phyloP scores from a whole-genome alignment of 108 stramenopile genomes.

The Conticribra guillardii region DNA sequence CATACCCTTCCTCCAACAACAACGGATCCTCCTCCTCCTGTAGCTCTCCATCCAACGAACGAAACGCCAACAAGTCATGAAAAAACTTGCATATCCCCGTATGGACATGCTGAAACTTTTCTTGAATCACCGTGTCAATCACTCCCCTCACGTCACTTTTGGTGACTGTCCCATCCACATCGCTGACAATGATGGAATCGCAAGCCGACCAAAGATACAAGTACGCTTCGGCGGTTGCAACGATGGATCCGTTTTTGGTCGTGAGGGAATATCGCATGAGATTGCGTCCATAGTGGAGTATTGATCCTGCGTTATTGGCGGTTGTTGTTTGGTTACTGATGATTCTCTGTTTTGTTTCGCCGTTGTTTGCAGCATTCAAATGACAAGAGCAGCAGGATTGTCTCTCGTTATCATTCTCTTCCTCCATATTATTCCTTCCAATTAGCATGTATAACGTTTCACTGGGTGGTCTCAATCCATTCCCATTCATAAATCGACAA shows the following conservation, averaged over 20 bases:
- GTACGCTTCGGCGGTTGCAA: conserved; percentile 59
- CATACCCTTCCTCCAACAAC: conserved; percentile 7
- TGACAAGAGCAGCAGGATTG: no score
- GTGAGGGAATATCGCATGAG: conserved; percentile 39
- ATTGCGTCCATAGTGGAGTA: conserved; percentile 42
- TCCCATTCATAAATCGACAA: conserved; percentile 42
- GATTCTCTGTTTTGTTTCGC: background rate
- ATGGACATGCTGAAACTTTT: conserved; percentile 65
- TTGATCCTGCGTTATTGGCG: background rate
- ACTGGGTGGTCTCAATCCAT: conserved; percentile 33
- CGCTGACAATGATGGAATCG: conserved; percentile 66
- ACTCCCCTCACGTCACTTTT: conserved; percentile 75
- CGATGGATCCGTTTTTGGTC: background rate
- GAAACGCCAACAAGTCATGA: conserved; percentile 34
- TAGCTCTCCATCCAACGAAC: background rate
- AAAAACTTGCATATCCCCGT: conserved; percentile 70
- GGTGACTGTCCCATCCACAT: conserved; percentile 89
- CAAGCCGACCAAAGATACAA: conserved; percentile 67
- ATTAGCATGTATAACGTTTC: conserved; percentile 23
- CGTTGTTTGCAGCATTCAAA: no score
- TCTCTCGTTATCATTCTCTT: no score
- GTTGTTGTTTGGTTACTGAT: background rate
- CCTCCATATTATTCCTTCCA: no score
- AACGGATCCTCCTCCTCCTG: background rate
- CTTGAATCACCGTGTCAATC: conserved; percentile 68